Evolutionary conservation across 768 basidiomycete species (phyloP).

Genomic region (Megacollybia marginata): DNA sequence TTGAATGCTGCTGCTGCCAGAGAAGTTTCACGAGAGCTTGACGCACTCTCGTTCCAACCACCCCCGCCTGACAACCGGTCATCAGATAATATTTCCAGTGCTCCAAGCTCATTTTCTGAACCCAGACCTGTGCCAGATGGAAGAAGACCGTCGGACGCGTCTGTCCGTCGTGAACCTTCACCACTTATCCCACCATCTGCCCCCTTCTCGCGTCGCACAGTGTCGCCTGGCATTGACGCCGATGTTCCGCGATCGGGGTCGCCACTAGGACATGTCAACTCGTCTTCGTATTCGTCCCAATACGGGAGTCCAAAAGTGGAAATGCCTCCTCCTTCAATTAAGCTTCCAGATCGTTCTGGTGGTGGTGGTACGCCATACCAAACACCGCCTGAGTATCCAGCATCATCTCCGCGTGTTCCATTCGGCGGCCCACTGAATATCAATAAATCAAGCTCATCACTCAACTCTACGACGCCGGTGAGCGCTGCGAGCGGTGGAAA

Average conservation of each 20-base stretch:
- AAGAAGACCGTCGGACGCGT: not conserved
- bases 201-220: constrained; percentile 29
- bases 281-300: too few species aligned
- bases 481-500: constrained; percentile 30
- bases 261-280: too few species aligned
- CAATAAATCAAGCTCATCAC: constrained; percentile 26
- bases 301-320: too few species aligned
- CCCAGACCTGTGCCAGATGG: not conserved
- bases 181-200: constrained; percentile 28
- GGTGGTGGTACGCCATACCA: too few species aligned
- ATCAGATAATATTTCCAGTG: not conserved
- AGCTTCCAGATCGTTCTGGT: too few species aligned
- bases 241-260: not conserved
- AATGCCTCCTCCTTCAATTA: too few species aligned
- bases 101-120: not conserved
- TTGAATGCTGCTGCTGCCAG: constrained; percentile 62
- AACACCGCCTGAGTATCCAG: too few species aligned
- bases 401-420: too few species aligned
- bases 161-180: constrained; percentile 8
- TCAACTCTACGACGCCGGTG: constrained; percentile 18
- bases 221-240: constrained; percentile 22
- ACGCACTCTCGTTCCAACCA: constrained; percentile 37
- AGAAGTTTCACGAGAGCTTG: constrained; percentile 59
- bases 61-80: constrained; percentile 5
- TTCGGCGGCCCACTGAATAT: constrained; percentile 1